These are phyloP conservation scores for Lasiodiplodia sp. DNA, from an alignment of 2,329 filamentous ascomycete genomes.

Conservation along the genomic window DNA sequence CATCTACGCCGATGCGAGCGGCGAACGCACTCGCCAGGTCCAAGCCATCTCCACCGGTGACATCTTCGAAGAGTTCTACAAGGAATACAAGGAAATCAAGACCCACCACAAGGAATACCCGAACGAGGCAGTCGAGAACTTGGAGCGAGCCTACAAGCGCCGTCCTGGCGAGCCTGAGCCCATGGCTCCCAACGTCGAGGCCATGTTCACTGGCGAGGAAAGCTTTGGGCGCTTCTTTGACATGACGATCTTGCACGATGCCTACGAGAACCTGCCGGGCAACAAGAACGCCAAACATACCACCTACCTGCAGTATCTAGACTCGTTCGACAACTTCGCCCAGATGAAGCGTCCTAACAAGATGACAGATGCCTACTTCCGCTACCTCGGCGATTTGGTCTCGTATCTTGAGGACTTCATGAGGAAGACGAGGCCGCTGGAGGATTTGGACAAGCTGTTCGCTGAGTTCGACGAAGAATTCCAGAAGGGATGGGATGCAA, in stretches of 20 bases:
- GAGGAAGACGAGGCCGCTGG: constrained; percentile 81
- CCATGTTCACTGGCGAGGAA: constrained; percentile 95
- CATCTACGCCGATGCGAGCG: constrained; percentile 83
- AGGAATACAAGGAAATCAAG: constrained; percentile 79
- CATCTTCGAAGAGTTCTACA: constrained; percentile 90
- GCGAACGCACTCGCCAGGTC: constrained; percentile 77
- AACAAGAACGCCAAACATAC: constrained; percentile 72
- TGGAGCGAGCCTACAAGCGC: constrained; percentile 88
- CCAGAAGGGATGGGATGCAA: constrained; percentile 79
- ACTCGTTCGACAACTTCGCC: constrained; percentile 86
- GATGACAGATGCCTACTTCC: constrained; percentile 90
- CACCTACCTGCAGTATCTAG: constrained; percentile 91
- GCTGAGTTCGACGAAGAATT: constrained; percentile 82
- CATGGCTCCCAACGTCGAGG: constrained; percentile 75
- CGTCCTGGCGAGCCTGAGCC: constrained; percentile 67
- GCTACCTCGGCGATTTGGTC: constrained; percentile 81
- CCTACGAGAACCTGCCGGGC: constrained; percentile 87
- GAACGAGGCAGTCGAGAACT: constrained; percentile 92
- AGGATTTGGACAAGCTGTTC: constrained; percentile 83
- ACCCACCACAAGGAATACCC: constrained; percentile 90
- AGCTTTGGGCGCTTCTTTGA: constrained; percentile 93
- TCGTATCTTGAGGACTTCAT: constrained; percentile 89
- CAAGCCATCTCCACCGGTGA: constrained; percentile 85
- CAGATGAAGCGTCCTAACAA: constrained; percentile 84
- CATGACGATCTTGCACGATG: constrained; percentile 81